Evolutionary conservation across 108 stramenopile species (phyloP).

Genomic region (Discostella pseudostelligera): DNA sequence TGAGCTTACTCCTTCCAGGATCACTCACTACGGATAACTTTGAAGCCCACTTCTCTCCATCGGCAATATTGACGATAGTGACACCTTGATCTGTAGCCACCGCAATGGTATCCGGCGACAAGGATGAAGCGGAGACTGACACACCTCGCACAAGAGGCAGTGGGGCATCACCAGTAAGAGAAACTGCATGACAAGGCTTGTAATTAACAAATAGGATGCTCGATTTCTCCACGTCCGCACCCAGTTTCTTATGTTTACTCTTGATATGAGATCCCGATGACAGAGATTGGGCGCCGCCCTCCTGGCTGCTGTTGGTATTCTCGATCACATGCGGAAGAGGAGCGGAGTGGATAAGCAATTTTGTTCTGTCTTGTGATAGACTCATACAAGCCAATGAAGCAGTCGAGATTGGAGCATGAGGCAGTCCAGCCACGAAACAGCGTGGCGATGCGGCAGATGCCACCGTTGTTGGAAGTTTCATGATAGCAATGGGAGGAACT

Average conservation of each 20-base stretch:
- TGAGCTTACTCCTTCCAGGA: background rate
- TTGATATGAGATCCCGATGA: slow-evolving; percentile 10
- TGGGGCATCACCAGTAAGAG: slow-evolving; percentile 9
- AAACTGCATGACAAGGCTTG: slow-evolving; percentile 11
- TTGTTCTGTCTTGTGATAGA: slow-evolving; percentile 33
- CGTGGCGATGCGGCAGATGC: slow-evolving; percentile 9
- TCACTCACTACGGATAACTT: slow-evolving; percentile 6
- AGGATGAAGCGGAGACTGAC: slow-evolving; percentile 18
- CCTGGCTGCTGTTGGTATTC: slow-evolving; percentile 8
- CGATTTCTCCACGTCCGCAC: background rate
- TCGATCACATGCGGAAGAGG: slow-evolving; percentile 24
- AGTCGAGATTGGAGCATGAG: slow-evolving; percentile 15
- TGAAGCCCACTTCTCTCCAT: slow-evolving; percentile 16
- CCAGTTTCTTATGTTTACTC: slow-evolving; percentile 8
- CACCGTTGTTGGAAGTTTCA: slow-evolving; percentile 33
- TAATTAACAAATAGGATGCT: slow-evolving; percentile 24
- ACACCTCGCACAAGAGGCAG: slow-evolving; percentile 5
- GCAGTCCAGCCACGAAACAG: slow-evolving; percentile 23
- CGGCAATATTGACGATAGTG: slow-evolving; percentile 17
- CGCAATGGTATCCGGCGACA: slow-evolving; percentile 22
- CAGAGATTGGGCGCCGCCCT: background rate
- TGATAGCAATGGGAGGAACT: slow-evolving; percentile 35
- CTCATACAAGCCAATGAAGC: slow-evolving; percentile 29
- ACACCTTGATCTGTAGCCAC: slow-evolving; percentile 42
- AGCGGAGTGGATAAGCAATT: slow-evolving; percentile 29